Conservation (phyloP, 225 moss, liverwort and hornwort genomes). For the Pseudisothecium myosuroides region DNA sequence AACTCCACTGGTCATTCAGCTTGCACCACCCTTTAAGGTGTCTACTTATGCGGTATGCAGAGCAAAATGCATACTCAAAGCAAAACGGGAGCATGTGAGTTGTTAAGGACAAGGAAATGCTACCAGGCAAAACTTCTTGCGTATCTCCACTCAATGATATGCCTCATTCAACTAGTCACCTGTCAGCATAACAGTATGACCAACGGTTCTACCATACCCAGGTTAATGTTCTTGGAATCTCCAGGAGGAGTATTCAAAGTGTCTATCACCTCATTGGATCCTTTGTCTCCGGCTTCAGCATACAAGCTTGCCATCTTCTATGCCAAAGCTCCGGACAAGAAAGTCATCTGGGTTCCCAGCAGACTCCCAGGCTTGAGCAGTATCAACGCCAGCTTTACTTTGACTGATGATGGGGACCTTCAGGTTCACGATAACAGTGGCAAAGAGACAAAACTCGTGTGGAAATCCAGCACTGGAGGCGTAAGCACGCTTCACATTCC, state of each 20-base stretch:
- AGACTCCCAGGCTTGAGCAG: background rate
- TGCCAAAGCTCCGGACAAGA: background rate
- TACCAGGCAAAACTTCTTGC: background rate
- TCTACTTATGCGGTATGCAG: background rate
- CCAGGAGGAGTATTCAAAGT: background rate
- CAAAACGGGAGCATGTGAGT: background rate
- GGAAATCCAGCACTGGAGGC: background rate
- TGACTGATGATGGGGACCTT: too few species aligned
- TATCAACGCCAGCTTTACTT: background rate
- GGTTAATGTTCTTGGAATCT: background rate
- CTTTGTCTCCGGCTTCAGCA: background rate
- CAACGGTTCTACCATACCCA: background rate
- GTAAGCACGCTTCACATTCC: background rate
- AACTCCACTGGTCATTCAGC: background rate
- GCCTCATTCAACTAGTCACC: background rate
- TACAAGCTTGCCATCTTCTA: background rate
- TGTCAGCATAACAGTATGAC: background rate
- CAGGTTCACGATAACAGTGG: too few species aligned
- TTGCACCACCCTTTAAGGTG: background rate
- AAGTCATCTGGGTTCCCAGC: background rate
- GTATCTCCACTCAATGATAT: background rate
- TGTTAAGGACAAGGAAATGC: background rate
- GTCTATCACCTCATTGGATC: background rate
- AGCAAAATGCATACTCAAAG: background rate
- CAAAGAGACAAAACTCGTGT: background rate